Evolutionary conservation across 192 early-diverging fungal species (phyloP), one percentile per base, ranked within the genome.

Genomic region (Coemansia sp.): DNA sequence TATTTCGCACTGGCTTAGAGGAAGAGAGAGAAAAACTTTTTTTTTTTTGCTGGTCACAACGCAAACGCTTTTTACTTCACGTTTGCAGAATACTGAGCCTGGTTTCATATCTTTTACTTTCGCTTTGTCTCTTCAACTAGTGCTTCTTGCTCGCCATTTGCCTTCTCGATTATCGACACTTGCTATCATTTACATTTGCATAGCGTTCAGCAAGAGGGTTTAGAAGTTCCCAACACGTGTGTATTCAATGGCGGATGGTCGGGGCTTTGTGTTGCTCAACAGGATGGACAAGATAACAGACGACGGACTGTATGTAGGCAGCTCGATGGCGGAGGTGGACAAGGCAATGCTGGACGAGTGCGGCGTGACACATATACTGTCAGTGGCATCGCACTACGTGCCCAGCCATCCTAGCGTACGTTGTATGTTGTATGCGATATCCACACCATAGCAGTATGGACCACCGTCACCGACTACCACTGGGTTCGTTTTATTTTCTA

Each of bases 281-380:
- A 79, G 73, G 8, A 83, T 83, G 81, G 71, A 83, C 70, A 60
- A 76, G 41, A 63, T 83, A 39, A 54, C 37, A 16, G 70, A 72
- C 43, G 32, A 32, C 51, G 77, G 81, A 41, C 67, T 83, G 37
- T 83, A 72, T n/a, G 77, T 83, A 6, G 81, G 81, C 67, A 83
- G 81, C 73, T 54, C 81, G 21, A 78, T 79, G 77, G 81, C 81
- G 13, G 81, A 83, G 54, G 63, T 66, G 8, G 77, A 83, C 73
- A 55, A 65, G 48, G 57, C 64, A 22, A 71, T 65, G 57, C 70
- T 83, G 55, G 40, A 55, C 12, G 62, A 68, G 18, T 49, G 60
- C 55, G 59, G 76, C 39, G 72, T 84, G 21, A 84, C 83, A 5
- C 83, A 84, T 42, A 73, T 84, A 40, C 63, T 84, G 22, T 72